Percentiles rank a stretch among this genome's conserved stretches.
Conservation (phyloP, 2,329 filamentous ascomycete species). For the Paradendryphiella salina region DNA sequence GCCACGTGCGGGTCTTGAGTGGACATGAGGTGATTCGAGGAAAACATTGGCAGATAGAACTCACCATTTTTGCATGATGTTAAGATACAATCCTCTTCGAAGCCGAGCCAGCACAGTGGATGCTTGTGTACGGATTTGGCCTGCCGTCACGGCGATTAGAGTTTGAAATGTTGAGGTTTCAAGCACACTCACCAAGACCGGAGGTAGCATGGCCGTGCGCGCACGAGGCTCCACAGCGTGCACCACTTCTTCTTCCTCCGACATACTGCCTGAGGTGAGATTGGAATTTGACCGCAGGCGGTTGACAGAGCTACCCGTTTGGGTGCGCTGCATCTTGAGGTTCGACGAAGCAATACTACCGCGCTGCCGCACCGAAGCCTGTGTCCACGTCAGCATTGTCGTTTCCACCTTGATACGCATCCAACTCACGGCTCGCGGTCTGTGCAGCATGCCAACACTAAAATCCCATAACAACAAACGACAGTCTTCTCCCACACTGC, state of each 20-base stretch:
- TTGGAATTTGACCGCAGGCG: constrained; percentile 73
- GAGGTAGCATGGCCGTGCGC: constrained; percentile 81
- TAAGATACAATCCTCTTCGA: constrained; percentile 89
- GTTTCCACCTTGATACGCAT: not conserved
- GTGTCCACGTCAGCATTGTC: constrained; percentile 1
- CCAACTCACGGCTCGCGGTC: constrained; percentile 72
- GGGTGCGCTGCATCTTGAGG: constrained; percentile 50
- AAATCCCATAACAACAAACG: constrained; percentile 95
- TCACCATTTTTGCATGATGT: constrained; percentile 88
- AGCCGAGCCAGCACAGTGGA: constrained; percentile 87
- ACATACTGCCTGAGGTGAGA: constrained; percentile 57
- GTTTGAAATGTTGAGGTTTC: constrained; percentile 5
- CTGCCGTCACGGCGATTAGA: constrained; percentile 50
- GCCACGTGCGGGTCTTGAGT: constrained; percentile 13
- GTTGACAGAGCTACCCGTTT: constrained; percentile 65
- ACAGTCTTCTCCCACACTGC: constrained; percentile 93
- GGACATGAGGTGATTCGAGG: constrained; percentile 12
- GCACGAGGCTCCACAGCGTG: constrained; percentile 86
- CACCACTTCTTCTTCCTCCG: constrained; percentile 65
- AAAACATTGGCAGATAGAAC: constrained; percentile 41
- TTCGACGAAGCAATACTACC: constrained; percentile 56
- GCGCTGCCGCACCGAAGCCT: constrained; percentile 61
- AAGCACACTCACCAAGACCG: constrained; percentile 71
- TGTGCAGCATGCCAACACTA: constrained; percentile 91
- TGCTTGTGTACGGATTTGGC: constrained; percentile 83